Evolutionary conservation across 345 rosid genomes (phyloP), one percentile per base, ranked within the genome.

Genomic region (Rhizophora mangle): DNA sequence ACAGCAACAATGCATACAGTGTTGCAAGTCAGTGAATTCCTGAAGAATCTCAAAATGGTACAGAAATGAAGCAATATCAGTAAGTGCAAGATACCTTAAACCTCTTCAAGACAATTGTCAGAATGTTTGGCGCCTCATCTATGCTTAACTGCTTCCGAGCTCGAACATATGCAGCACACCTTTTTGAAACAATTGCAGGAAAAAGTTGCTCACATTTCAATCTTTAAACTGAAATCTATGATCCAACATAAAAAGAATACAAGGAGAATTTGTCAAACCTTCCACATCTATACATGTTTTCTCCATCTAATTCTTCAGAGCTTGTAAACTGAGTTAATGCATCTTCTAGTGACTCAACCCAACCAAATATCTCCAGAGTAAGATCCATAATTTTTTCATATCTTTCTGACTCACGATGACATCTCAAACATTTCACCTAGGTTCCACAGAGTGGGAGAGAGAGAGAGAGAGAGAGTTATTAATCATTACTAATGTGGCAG

Each of bases 251-350:
- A 66, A 11, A 60, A 20, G n/a, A 1, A 0, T 1, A 16, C 19
- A 49, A 36, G 1, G 63, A 27, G 55, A 43, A 24, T 47, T 47
- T 51, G 72, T 68, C 80, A 60, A 49, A 90, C 96, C 93, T 90
- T 85, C 86, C 89, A 80, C 96, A 90, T 88, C 91, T 78, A 65
- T 88, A 90, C 96, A 88, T 90, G 77, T 90, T 90, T 72, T 90
- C 96, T 68, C 96, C 96, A 67, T 90, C 96, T 67, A 90, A 84
- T 70, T 90, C 90, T 82, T 90, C 93, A 18, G 89, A 82, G 53
- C 83, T 85, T 59, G 96, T 90, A 78, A 90, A 90, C 74, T 90
- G 93, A 77, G 90, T 86, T 39, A 90, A 65, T 52, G 93, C 96
- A 78, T 90, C 92, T 82, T 88, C 85, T 78, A 90, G 74, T 64